These are phyloP conservation scores for Termitomyces sp. DNA, from an alignment of 768 basidiomycete genomes.

Conservation along the genomic window DNA sequence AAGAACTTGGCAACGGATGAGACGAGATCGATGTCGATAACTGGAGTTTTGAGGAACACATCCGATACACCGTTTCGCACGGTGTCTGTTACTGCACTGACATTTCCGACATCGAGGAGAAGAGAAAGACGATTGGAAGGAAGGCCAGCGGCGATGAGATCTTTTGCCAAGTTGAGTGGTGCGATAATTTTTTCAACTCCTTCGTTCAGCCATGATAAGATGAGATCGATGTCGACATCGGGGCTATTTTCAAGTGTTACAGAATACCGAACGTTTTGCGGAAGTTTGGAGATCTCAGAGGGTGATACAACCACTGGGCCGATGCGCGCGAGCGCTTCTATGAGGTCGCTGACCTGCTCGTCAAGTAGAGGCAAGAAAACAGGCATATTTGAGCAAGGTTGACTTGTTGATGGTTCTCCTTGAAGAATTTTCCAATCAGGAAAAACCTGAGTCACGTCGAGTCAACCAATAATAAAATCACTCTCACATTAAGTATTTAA, in stretches of 20 bases:
- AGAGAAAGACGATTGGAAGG: slow-evolving; percentile 73
- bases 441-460: neutral
- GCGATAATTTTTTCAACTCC: slow-evolving; percentile 83
- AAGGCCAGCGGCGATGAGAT: slow-evolving; percentile 56
- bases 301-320: slow-evolving; percentile 67
- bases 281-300: slow-evolving; percentile 24
- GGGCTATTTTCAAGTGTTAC: slow-evolving; percentile 53
- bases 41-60: slow-evolving; percentile 72
- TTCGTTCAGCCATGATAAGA: slow-evolving; percentile 66
- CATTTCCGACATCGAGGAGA: slow-evolving; percentile 69
- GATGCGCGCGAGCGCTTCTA: slow-evolving; percentile 65
- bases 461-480: neutral
- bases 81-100: slow-evolving; percentile 72
- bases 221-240: slow-evolving; percentile 46
- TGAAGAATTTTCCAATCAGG: slow-evolving; percentile 4
- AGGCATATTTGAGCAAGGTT: slow-evolving; percentile 30
- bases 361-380: slow-evolving; percentile 64
- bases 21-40: slow-evolving; percentile 73
- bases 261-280: slow-evolving; percentile 38
- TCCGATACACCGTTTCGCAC: slow-evolving; percentile 73
- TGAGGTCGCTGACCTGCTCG: slow-evolving; percentile 40
- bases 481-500: neutral
- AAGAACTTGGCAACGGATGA: slow-evolving; percentile 77
- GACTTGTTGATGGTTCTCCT: neutral
- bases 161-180: slow-evolving; percentile 60